Evolutionary conservation across 2,329 filamentous ascomycete species (phyloP).

Genomic region (Aspergillus fischeri): DNA sequence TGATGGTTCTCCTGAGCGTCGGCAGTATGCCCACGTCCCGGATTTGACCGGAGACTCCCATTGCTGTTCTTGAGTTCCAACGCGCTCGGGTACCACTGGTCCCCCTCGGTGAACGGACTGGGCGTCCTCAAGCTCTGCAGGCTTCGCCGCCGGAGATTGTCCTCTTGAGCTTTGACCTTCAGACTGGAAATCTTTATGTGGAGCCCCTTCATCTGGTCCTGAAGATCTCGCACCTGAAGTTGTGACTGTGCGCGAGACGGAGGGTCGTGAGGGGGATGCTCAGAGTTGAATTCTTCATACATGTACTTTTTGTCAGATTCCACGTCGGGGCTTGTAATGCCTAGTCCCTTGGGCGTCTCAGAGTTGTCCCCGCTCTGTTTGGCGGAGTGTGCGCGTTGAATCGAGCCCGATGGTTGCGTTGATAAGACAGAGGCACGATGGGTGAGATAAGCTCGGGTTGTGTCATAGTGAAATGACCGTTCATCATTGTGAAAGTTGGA

Average conservation of each 20-base stretch:
- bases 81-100: conserved; percentile 50
- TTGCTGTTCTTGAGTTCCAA: conserved; percentile 33
- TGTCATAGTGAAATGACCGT: conserved; percentile 31
- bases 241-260: conserved; percentile 66
- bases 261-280: conserved; percentile 38
- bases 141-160: conserved; percentile 73
- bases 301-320: conserved; percentile 22
- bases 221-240: conserved; percentile 68
- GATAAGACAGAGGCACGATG: conserved; percentile 37
- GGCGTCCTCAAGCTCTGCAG: conserved; percentile 69
- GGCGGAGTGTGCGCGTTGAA: conserved; percentile 5
- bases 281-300: conserved; percentile 33
- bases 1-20: conserved; percentile 20
- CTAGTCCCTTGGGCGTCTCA: conserved; percentile 23
- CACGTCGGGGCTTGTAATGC: conserved; percentile 23
- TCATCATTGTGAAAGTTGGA: conserved; percentile 30
- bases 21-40: conserved; percentile 32
- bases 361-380: conserved; percentile 13
- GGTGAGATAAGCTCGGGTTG: conserved; percentile 28
- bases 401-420: conserved; percentile 25
- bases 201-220: conserved; percentile 79
- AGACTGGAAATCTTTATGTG: conserved; percentile 80
- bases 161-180: conserved; percentile 72
- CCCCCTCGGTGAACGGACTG: conserved; percentile 74
- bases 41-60: conserved; percentile 32